A percentile compares a stretch with the other conserved stretches of the same genome.
Evolutionary conservation across 2,329 filamentous ascomycete genomes (phyloP).

Genomic region (Verticillium nonalfalfae): DNA sequence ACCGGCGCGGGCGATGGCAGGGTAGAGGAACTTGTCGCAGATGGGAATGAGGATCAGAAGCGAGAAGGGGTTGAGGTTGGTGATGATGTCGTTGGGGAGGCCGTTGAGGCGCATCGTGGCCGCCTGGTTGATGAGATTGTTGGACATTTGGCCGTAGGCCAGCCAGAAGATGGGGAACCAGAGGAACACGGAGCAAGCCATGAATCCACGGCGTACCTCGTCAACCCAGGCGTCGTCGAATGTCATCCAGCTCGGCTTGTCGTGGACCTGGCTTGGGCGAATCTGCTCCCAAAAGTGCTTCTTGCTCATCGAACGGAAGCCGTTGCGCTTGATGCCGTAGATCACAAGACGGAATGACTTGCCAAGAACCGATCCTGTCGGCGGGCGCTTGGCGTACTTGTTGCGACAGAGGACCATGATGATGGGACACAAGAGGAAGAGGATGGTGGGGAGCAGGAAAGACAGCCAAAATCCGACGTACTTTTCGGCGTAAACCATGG

Average conservation of each 20-base stretch:
- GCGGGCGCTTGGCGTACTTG: conserved; percentile 33
- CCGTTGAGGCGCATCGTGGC: conserved; percentile 8
- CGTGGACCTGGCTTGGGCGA: conserved; percentile 29
- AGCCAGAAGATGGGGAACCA: conserved; percentile 19
- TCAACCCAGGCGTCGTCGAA: conserved; percentile 63
- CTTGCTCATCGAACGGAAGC: conserved; percentile 36
- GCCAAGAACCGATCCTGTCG: conserved; percentile 43
- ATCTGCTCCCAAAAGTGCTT: conserved; percentile 43
- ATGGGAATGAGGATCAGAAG: conserved; percentile 71
- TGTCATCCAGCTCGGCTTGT: conserved; percentile 48
- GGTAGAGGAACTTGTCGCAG: conserved; percentile 55
- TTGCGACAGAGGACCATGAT: conserved; percentile 42
- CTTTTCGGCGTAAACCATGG: conserved; percentile 69
- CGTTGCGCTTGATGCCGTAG: conserved; percentile 5
- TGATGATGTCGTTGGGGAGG: conserved; percentile 8
- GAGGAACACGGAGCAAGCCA: conserved; percentile 47
- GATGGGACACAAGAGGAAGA: conserved; percentile 56
- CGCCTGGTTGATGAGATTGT: conserved; percentile 8
- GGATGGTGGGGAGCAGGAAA: conserved; percentile 58
- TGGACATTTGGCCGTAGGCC: conserved; percentile 8
- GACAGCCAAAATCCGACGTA: conserved; percentile 72
- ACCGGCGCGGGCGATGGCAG: conserved; percentile 43
- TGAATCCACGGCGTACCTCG: conserved; percentile 50
- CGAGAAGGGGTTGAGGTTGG: conserved; percentile 36
- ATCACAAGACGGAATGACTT: conserved; percentile 30